Evolutionary conservation across 2,329 filamentous ascomycete species (phyloP), one percentile per base, ranked within the genome.

Genomic region (Westerdykella sp.): DNA sequence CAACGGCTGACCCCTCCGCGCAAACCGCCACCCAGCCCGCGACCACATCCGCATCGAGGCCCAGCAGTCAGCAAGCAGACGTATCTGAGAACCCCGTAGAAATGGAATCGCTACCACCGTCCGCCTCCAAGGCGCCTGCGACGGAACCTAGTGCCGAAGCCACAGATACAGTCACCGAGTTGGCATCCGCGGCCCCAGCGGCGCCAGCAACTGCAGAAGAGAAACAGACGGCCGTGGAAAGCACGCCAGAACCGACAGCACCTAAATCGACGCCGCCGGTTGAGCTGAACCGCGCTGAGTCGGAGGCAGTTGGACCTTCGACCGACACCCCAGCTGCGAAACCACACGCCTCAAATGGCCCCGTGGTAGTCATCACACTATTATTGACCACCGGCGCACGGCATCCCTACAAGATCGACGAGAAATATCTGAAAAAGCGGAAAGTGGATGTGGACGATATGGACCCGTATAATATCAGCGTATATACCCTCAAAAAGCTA

Each of bases 401-500:
- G 49, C 89, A 96, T 68, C 88, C 89, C 0, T 95, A 94, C 69
- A 88, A 84, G 63, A 85, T 97, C 53, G 87, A 95, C 66, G 84
- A 87, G 59, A 87, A 81, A 61, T 96, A 96, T 60, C 73, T 97
- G 42, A 75, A 76, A 42, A 89, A 90, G 68, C 80, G 88, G 46
- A 86, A 84, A 55, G 86, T 95, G 42, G 78, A 78, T 38, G 79
- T 93, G 1, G 84, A 87, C 15, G 83, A 83, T 25, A 69, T 78
- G 51, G 88, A 96, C 61, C 89, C 89, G 1, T 90, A 88, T 62
- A 86, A 84, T 62, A 88, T 97, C 69, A 95, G 87, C 54, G 84
- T 95, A 40, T 95, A 96, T 65, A 95, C 87, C 3, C 72, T 97
- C 52, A 96, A 96, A 69, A 89, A 96, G 70, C 73, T 96, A 60